These are phyloP conservation scores for Crataegus laevigata DNA, from an alignment of 306 rosid species.

Conservation along the genomic window DNA sequence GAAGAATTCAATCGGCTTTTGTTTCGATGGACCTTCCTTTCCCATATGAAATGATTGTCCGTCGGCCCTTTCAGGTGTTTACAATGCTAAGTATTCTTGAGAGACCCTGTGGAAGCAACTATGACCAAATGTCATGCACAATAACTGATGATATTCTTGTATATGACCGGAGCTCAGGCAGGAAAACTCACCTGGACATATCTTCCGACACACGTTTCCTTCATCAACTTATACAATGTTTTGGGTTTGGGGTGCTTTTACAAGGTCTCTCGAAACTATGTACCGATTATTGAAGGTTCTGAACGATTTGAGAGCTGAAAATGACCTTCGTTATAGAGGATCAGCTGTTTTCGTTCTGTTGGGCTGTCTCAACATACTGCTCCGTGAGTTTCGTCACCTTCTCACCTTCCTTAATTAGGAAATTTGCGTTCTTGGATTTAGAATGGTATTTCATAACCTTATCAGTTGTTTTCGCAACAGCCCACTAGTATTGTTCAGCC, in stretches of 20 bases:
- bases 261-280: slow-evolving; percentile 10
- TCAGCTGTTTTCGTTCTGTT: slow-evolving; percentile 47
- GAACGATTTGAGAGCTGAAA: slow-evolving; percentile 4
- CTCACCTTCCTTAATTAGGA: slow-evolving; percentile 94
- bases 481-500: slow-evolving; percentile 89
- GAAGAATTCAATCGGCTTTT: too few species aligned
- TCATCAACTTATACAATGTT: slow-evolving; percentile 4
- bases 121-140: background rate
- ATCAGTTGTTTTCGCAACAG: slow-evolving; percentile 73
- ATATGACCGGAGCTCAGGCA: background rate
- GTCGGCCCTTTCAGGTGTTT: too few species aligned
- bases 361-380: slow-evolving; percentile 83
- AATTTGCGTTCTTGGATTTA: slow-evolving; percentile 81
- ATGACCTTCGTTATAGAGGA: slow-evolving; percentile 1
- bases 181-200: background rate
- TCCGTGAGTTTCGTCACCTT: slow-evolving; percentile 96
- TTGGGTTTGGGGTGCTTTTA: slow-evolving; percentile 1
- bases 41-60: too few species aligned
- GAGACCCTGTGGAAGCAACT: too few species aligned
- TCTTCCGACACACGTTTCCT: background rate
- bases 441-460: slow-evolving; percentile 87
- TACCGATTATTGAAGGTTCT: slow-evolving; percentile 11
- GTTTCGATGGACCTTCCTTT: too few species aligned
- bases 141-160: background rate
- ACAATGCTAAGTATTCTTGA: too few species aligned